phyloP scores from a whole-genome alignment of 2,329 filamentous ascomycete species.

The Aspergillus terreus region DNA sequence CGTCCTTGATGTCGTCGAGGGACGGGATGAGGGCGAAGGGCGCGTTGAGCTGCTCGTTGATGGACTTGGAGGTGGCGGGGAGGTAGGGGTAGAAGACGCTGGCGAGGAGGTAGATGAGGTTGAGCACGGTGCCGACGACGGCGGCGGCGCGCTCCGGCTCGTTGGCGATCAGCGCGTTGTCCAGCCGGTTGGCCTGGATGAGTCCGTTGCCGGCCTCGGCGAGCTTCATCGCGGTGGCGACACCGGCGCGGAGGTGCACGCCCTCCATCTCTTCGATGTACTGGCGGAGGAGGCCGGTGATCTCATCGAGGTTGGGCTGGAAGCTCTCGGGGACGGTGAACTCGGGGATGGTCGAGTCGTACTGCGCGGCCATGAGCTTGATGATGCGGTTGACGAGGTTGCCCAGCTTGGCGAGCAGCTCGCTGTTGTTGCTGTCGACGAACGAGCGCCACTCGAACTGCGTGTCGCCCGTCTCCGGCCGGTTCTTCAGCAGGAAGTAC shows the following conservation, averaged over 20 bases:
- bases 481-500: slow-evolving; percentile 81
- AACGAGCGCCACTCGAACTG: slow-evolving; percentile 89
- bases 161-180: slow-evolving; percentile 58
- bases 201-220: slow-evolving; percentile 58
- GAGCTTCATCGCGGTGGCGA: slow-evolving; percentile 53
- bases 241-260: slow-evolving; percentile 56
- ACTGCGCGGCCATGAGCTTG: slow-evolving; percentile 54
- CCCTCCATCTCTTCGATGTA: slow-evolving; percentile 58
- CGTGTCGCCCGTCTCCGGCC: slow-evolving; percentile 80
- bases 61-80: slow-evolving; percentile 70
- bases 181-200: slow-evolving; percentile 58
- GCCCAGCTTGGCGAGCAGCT: slow-evolving; percentile 69
- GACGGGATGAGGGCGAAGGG: slow-evolving; percentile 58
- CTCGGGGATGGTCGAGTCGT: slow-evolving; percentile 7
- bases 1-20: slow-evolving; percentile 35
- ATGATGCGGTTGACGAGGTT: slow-evolving; percentile 72
- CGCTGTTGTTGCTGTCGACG: slow-evolving; percentile 81
- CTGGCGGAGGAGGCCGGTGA: slow-evolving; percentile 52
- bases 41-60: slow-evolving; percentile 70
- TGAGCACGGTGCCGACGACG: slow-evolving; percentile 73
- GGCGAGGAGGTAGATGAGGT: slow-evolving; percentile 78
- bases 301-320: slow-evolving; percentile 37
- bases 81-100: slow-evolving; percentile 79
- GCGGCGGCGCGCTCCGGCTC: slow-evolving; percentile 58
- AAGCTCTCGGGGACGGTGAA: slow-evolving; percentile 59